phyloP scores from a whole-genome alignment of 23 red algal species.

The Gracilaria gracilis region DNA sequence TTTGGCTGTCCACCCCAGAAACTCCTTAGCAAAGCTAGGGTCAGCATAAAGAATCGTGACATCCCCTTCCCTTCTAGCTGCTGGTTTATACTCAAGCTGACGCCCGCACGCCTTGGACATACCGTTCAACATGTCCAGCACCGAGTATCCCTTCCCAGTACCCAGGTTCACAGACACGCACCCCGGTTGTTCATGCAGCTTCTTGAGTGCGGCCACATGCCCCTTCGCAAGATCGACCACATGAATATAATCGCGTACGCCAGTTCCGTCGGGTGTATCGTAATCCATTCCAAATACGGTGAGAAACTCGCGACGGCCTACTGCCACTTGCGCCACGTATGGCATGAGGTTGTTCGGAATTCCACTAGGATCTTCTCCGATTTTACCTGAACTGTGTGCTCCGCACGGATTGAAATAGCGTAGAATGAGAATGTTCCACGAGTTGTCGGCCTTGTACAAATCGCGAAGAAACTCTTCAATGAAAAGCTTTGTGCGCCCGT shows the following conservation, averaged over 20 bases:
- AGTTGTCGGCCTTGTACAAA: slow-evolving; percentile 65
- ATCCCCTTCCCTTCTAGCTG: slow-evolving; percentile 82
- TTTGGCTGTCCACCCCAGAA: slow-evolving; percentile 95
- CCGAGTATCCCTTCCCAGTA: slow-evolving; percentile 89
- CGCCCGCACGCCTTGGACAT: slow-evolving; percentile 93
- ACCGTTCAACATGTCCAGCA: slow-evolving; percentile 91
- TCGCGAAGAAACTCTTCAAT: slow-evolving; percentile 99
- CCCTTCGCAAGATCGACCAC: slow-evolving; percentile 99
- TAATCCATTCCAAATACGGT: slow-evolving; percentile 98
- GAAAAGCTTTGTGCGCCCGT: slow-evolving; percentile 99
- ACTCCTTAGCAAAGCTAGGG: slow-evolving; percentile 84
- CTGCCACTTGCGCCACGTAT: slow-evolving; percentile 99
- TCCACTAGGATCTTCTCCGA: slow-evolving; percentile 96
- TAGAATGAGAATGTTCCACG: slow-evolving; percentile 95
- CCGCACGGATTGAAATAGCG: slow-evolving; percentile 99
- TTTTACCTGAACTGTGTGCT: slow-evolving; percentile 84
- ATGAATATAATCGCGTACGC: slow-evolving; percentile 99
- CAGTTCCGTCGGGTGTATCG: slow-evolving; percentile 95
- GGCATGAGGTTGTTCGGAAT: slow-evolving; percentile 99
- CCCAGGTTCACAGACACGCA: slow-evolving; percentile 96
- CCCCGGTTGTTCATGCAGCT: slow-evolving; percentile 71
- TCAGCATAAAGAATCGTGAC: slow-evolving; percentile 86
- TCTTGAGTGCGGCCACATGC: slow-evolving; percentile 93
- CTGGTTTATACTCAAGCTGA: slow-evolving; percentile 81
- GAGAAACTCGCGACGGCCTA: slow-evolving; percentile 85